Base-by-base conservation (phyloP, 2,329 filamentous ascomycete species). In the Paramyrothecium sp. region DNA sequence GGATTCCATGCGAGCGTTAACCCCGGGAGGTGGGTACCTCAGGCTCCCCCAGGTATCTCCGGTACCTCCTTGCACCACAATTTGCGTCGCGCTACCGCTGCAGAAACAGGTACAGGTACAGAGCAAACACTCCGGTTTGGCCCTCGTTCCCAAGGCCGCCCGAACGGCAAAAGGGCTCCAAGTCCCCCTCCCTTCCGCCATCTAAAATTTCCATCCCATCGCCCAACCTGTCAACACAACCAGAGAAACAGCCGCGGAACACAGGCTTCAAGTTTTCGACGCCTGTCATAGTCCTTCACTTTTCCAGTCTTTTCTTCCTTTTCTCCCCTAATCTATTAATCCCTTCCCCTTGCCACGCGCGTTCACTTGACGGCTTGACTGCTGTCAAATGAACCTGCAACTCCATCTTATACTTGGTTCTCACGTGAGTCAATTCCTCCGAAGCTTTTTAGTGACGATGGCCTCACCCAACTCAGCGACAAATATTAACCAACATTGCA, bases 341-440 rank as follows among this genome's bases (percentile, higher is more conserved):
- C 54, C 58, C 60, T 61, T 61, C 61, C 62, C 65, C 63, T 63
- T 67, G 67, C 64, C 69, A 75, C 76, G 91, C 92, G 92, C 91
- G 91, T 88, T 96, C 92, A 82, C 89, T 96, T 95, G 92, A 83
- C 91, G 90, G 88, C 88, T 78, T 72, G 61, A 66, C 64, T 74
- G 89, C 91, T 93, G 92, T 96, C 91, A 94, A 92, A 97, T 97
- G 93, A 97, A 95, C 92, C 92, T 97, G 93, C 92, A 93, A 81
- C 80, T 78, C 78, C 78, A 77, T 73, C 78, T 81, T 73, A 72
- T 79, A 75, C 77, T 79, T 77, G 83, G 80, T 80, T 81, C 82
- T 75, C 81, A 81, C 80, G 89, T 91, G 84, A 78, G 85, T 71
- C 19, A 22, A 19, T 56, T 33, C 55, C 51, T 58, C 34, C 49